These are phyloP conservation scores for Meira miltonrushii DNA, from an alignment of 1,284 basidiomycete species.

Conservation along the genomic window DNA sequence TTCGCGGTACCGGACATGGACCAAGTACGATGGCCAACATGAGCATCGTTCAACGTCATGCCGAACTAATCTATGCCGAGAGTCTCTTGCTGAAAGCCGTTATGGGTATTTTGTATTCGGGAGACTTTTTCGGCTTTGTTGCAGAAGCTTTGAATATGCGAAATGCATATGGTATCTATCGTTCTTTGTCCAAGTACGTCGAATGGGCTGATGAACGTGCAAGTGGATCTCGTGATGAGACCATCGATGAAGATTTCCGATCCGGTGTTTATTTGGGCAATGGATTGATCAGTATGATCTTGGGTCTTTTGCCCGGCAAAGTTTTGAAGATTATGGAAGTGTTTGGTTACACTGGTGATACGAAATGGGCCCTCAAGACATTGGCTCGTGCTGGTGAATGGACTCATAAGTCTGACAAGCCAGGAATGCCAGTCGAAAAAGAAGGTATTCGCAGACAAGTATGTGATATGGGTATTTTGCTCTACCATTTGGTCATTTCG, in stretches of 20 bases:
- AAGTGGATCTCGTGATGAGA: conserved; percentile 12
- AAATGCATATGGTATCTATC: conserved; percentile 49
- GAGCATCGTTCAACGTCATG: conserved; percentile 46
- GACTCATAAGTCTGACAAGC: conserved; percentile 26
- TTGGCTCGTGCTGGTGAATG: conserved; percentile 41
- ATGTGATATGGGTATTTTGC: conserved; percentile 49
- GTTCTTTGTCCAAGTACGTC: conserved; percentile 47
- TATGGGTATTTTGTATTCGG: conserved; percentile 48
- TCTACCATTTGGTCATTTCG: conserved; percentile 49
- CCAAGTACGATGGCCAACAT: conserved; percentile 36
- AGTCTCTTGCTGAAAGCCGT: conserved; percentile 46
- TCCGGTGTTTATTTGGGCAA: conserved; percentile 49
- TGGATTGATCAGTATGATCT: conserved; percentile 49
- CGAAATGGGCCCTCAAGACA: conserved; percentile 36
- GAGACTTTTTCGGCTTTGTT: conserved; percentile 49
- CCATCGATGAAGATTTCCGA: conserved; percentile 48
- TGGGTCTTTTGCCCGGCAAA: conserved; percentile 48
- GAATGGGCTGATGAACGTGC: conserved; percentile 40
- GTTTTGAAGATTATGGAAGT: conserved; percentile 52
- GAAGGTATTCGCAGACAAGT: conserved; percentile 17
- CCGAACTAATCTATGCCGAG: conserved; percentile 49
- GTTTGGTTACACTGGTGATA: conserved; percentile 50
- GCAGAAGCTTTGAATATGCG: conserved; percentile 50
- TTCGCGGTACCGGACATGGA: conserved; percentile 43
- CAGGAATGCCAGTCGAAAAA: conserved; percentile 20